Evolutionary conservation across 495 filamentous ascomycete genomes (phyloP).

Genomic region (Sordaria brevicollis): DNA sequence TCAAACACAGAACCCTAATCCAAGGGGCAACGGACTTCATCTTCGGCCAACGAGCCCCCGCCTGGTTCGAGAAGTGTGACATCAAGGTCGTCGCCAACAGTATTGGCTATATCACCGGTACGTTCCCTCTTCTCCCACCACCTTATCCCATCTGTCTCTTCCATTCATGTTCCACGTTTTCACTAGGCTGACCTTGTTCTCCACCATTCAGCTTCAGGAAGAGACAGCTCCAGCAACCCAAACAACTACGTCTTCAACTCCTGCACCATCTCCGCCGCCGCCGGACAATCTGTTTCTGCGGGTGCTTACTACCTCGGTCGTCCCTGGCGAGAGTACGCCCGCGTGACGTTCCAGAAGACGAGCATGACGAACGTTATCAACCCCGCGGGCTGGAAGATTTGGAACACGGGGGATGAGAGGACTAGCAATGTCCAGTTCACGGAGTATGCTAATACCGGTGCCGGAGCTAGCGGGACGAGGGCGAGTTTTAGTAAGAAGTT

Average conservation of each 20-base stretch:
- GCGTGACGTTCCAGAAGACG: constrained; percentile 53
- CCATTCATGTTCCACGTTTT: too few relatives aligned
- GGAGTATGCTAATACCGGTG: constrained; percentile 51
- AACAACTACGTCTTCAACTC: constrained; percentile 57
- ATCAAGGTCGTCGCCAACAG: constrained; percentile 41
- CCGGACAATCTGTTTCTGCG: constrained; percentile 33
- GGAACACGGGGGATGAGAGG: constrained; percentile 37
- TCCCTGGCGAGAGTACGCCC: constrained; percentile 53
- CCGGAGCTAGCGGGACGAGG: constrained; percentile 46
- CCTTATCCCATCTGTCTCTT: background rate
- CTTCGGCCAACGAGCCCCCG: constrained; percentile 49
- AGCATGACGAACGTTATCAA: constrained; percentile 47
- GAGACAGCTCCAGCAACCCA: constrained; percentile 35
- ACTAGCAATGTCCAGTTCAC: constrained; percentile 46
- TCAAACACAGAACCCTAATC: too few relatives aligned
- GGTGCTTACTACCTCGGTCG: constrained; percentile 53
- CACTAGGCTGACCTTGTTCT: too few relatives aligned
- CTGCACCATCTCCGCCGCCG: constrained; percentile 34
- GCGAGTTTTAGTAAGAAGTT: constrained; percentile 45
- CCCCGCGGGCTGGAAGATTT: constrained; percentile 49
- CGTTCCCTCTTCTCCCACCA: background rate
- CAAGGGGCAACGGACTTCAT: constrained; percentile 57
- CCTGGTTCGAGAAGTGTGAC: constrained; percentile 52
- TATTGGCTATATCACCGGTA: constrained; percentile 43
- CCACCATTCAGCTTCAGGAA: constrained; percentile 41